Conservation (phyloP, 2,329 filamentous ascomycete genomes). For the Trichophyton benhamiae region DNA sequence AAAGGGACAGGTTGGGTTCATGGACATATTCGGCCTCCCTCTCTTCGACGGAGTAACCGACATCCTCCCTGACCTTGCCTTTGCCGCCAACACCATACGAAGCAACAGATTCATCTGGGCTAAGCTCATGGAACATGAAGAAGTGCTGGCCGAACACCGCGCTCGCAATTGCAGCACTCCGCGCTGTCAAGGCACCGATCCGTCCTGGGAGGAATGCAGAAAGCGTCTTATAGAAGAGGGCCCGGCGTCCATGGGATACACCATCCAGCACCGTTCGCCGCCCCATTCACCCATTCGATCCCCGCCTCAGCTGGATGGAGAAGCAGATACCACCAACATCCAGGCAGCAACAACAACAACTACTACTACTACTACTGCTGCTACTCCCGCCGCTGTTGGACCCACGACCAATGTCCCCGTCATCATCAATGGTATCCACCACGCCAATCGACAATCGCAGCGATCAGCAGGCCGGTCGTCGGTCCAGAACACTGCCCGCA, state of each 20-base stretch:
- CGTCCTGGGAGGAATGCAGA: background rate
- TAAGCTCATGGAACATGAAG: conserved; percentile 16
- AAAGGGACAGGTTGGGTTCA: conserved; percentile 86
- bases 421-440: background rate
- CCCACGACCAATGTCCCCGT: background rate
- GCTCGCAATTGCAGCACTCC: background rate
- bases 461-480: conserved; percentile 26
- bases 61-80: conserved; percentile 71
- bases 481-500: conserved; percentile 24
- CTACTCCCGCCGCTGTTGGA: too few relatives aligned
- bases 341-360: background rate
- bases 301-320: background rate
- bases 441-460: conserved; percentile 10
- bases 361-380: background rate
- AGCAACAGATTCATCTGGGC: conserved; percentile 62
- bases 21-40: conserved; percentile 88
- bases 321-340: background rate
- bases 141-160: background rate
- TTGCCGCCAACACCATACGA: conserved; percentile 70
- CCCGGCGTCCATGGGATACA: background rate
- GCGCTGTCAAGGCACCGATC: background rate
- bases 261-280: background rate
- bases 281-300: background rate
- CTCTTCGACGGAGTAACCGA: conserved; percentile 81
- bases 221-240: background rate